Evolutionary conservation across 345 rosid species (phyloP).

Genomic region (Sonneratia caseolaris): DNA sequence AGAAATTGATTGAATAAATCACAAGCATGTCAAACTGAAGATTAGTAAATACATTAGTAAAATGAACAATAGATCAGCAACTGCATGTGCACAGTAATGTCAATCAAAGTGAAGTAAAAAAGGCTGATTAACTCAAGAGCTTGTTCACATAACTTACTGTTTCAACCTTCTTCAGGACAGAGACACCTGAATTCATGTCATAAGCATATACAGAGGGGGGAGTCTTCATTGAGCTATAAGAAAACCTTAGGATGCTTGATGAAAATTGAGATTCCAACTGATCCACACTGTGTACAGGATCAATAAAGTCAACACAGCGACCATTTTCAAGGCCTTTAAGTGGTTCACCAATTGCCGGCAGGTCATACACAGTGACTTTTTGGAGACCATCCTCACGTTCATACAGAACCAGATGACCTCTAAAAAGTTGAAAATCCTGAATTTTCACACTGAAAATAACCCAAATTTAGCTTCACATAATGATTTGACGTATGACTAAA

Average conservation of each 20-base stretch:
- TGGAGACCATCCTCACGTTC: conserved; percentile 80
- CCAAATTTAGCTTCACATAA: background rate
- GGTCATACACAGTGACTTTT: conserved; percentile 49
- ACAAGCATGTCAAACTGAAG: background rate
- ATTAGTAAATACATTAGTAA: background rate
- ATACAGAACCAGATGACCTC: conserved; percentile 58
- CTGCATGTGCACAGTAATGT: background rate
- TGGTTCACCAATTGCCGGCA: conserved; percentile 67
- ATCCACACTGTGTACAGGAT: conserved; percentile 56
- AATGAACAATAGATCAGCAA: too few species aligned
- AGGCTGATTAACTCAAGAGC: background rate
- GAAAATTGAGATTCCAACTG: conserved; percentile 43
- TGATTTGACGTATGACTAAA: background rate
- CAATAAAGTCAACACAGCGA: conserved; percentile 54
- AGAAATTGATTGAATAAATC: background rate
- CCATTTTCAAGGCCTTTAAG: conserved; percentile 54
- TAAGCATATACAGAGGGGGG: conserved; percentile 76
- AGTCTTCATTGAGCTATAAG: conserved; percentile 74
- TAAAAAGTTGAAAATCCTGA: conserved; percentile 65
- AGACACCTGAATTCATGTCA: conserved; percentile 63
- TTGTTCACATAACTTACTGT: conserved; percentile 37
- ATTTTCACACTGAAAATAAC: conserved; percentile 53
- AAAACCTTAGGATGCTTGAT: conserved; percentile 62
- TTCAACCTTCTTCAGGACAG: conserved; percentile 74
- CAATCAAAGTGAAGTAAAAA: background rate